phyloP scores from a whole-genome alignment of 805 yeast genomes.

The Ogataea nakhonphanomensis region DNA sequence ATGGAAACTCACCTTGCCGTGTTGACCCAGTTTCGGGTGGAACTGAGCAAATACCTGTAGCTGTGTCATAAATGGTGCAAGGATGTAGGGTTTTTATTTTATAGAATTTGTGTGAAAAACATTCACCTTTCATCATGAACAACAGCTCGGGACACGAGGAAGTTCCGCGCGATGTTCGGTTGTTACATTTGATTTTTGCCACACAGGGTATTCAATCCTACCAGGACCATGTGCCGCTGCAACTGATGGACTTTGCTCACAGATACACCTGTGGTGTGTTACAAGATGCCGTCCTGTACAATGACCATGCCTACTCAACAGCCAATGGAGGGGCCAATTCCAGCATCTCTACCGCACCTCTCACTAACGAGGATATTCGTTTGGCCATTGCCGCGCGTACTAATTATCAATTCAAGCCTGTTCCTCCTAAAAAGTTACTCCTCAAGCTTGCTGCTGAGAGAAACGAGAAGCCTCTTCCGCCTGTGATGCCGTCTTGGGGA shows the following conservation, averaged over 20 bases:
- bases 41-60: conserved; percentile 3
- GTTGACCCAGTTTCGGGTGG: conserved; percentile 5
- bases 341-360: conserved; percentile 39
- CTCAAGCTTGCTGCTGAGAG: conserved; percentile 90
- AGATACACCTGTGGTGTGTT: conserved; percentile 81
- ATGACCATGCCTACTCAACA: conserved; percentile 65
- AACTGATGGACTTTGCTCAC: conserved; percentile 95
- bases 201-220: conserved; percentile 88
- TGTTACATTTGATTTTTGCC: conserved; percentile 86
- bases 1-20: conserved; percentile 5
- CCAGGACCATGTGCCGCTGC: conserved; percentile 94
- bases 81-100: neutral
- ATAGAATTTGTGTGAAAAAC: too few relatives aligned
- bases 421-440: conserved; percentile 88
- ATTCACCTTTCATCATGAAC: neutral
- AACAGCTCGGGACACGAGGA: conserved; percentile 20
- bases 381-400: conserved; percentile 91
- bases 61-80: conserved; percentile 2
- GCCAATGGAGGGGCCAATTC: conserved; percentile 38
- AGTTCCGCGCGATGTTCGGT: conserved; percentile 86
- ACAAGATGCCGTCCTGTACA: conserved; percentile 85
- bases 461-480: conserved; percentile 85
- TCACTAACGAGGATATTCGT: conserved; percentile 86
- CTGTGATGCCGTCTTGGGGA: conserved; percentile 89
- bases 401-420: conserved; percentile 94